Evolutionary conservation across 805 yeast genomes (phyloP), one percentile per base, ranked within the genome.

Genomic region (Saturnispora halmiae): DNA sequence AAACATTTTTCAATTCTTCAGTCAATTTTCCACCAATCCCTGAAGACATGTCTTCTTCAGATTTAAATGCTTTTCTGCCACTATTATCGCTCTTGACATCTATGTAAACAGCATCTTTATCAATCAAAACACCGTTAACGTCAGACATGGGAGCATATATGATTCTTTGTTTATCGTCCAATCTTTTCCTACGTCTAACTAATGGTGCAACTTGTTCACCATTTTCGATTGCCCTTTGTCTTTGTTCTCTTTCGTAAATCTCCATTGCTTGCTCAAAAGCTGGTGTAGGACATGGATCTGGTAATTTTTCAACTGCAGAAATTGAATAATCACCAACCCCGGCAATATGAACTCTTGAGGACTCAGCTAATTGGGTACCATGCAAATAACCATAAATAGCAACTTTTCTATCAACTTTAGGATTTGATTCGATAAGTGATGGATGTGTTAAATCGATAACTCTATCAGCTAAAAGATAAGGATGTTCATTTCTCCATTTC

Each of bases 91-190:
- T 46, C 2, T 86, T 87, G 7, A 83, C 77, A 52, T 83, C 96
- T 45, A 92, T 85, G 54, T 88, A 92, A 2, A 92, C 98, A 7
- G 98, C 96, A 66, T 92, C 99, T 57, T 82, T 88, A 64, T 92
- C 99, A 46, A 92, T 86, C 49, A 92, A 68, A 28, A 92, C 94
- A 59, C 99, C 99, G 43, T 96, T 96, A n/a, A 92, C 96, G 61
- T 92, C 97, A 35, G 96, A 84, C 99, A 92, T 92, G 37, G 99
- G 99, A 0, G 98, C 99, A 60, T 94, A 92, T 2, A 92, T 86
- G 50, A 86, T 76, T 59, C 88, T 92, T 58, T 86, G 94, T 52
- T 81, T 85, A 55, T 92, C 98, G 50, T 92, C 97, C 40, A 92
- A 73, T 56, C 97, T 75, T 58, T 86, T 84, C 55, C 96, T 73